These are phyloP conservation scores for Agrocybe chaxingu DNA, from an alignment of 768 basidiomycete genomes.

Conservation along the genomic window DNA sequence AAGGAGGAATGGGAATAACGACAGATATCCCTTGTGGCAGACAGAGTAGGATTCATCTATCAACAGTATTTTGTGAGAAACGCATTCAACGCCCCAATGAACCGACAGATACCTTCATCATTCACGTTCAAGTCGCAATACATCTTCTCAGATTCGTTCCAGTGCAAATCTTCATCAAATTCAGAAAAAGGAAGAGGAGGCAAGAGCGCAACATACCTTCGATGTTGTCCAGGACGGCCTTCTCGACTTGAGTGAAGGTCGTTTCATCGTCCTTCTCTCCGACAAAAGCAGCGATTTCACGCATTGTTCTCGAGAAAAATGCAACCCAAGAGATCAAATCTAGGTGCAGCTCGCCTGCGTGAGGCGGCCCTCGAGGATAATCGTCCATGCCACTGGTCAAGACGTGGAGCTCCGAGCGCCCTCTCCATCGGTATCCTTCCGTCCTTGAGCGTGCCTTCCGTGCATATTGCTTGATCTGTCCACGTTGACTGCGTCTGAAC, in stretches of 20 bases:
- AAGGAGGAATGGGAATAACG: constrained; percentile 90
- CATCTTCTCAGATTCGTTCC: constrained; percentile 87
- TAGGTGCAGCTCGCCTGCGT: constrained; percentile 88
- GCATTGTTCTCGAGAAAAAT: constrained; percentile 94
- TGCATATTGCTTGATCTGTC: constrained; percentile 89
- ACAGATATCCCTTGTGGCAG: constrained; percentile 91
- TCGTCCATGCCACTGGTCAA: constrained; percentile 96
- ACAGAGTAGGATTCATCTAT: constrained; percentile 89
- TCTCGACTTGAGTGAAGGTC: constrained; percentile 76
- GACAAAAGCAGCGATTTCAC: constrained; percentile 80
- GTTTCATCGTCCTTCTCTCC: constrained; percentile 80
- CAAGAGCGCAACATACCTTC: constrained; percentile 53
- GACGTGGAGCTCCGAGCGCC: constrained; percentile 81
- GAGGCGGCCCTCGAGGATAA: constrained; percentile 87
- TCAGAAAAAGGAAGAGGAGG: background rate
- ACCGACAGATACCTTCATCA: constrained; percentile 60
- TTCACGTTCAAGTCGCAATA: constrained; percentile 90
- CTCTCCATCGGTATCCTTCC: constrained; percentile 94
- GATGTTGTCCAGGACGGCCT: constrained; percentile 79
- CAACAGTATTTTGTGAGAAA: background rate
- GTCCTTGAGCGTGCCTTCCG: constrained; percentile 80
- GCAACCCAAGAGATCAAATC: constrained; percentile 97
- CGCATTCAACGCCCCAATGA: background rate
- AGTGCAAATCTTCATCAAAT: constrained; percentile 71
- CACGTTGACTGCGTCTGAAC: constrained; percentile 93